Percentiles rank a stretch among this genome's conserved stretches.
These are phyloP conservation scores for Teratosphaeriaceae sp. DNA, from an alignment of 2,329 filamentous ascomycete genomes.

Conservation along the genomic window DNA sequence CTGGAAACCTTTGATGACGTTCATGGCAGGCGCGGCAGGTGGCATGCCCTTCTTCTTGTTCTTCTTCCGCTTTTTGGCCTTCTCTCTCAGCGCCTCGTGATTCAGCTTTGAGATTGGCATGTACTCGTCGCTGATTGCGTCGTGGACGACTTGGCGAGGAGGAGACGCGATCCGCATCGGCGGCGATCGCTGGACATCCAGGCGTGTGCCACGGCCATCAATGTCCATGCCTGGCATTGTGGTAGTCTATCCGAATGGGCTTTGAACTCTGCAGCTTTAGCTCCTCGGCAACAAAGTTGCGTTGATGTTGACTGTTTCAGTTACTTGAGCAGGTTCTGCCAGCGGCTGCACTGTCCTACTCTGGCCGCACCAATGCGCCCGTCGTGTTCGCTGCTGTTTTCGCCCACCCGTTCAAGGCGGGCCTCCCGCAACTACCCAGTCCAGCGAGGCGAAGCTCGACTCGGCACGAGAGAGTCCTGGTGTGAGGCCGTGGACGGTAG, in stretches of 20 bases:
- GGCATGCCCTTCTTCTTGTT: constrained; percentile 31
- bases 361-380: not conserved
- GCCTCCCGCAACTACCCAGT: constrained; percentile 44
- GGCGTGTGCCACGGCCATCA: constrained; percentile 16
- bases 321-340: no score
- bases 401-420: constrained; percentile 50
- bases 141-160: constrained; percentile 18
- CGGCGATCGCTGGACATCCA: constrained; percentile 24
- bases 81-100: constrained; percentile 29
- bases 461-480: constrained; percentile 33
- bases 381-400: constrained; percentile 25
- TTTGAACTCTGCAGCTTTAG: no score
- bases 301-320: no score
- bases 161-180: constrained; percentile 27
- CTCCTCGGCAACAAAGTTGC: no score
- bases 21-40: constrained; percentile 32
- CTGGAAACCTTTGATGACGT: constrained; percentile 43
- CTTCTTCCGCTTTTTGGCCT: constrained; percentile 33
- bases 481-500: constrained; percentile 26
- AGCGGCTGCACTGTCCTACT: no score
- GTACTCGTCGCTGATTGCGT: constrained; percentile 12
- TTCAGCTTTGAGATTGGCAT: constrained; percentile 27
- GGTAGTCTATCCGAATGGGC: no score
- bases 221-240: constrained; percentile 34
- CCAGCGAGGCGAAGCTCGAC: constrained; percentile 41